Conservation (phyloP, 2,329 filamentous ascomycete species). For the Claviceps sp. region DNA sequence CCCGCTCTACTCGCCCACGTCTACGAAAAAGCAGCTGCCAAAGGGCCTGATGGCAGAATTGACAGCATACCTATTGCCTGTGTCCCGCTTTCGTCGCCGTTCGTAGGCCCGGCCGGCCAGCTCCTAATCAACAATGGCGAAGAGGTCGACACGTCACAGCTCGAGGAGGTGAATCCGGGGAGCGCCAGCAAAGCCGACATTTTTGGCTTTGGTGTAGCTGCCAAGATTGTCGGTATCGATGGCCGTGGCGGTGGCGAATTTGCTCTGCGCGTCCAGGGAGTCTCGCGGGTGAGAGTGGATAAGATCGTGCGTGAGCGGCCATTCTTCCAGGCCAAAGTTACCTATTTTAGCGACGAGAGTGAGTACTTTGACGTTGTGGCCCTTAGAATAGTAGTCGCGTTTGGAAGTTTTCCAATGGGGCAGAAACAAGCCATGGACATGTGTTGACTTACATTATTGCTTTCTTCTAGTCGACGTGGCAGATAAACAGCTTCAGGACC, state of each 20-base stretch:
- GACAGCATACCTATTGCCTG: constrained; percentile 70
- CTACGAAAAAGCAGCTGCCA: constrained; percentile 61
- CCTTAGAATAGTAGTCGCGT: not conserved
- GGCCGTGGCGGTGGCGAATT: constrained; percentile 64
- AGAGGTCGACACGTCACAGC: constrained; percentile 28
- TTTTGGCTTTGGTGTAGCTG: constrained; percentile 70
- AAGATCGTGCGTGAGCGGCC: constrained; percentile 55
- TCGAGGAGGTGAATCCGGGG: constrained; percentile 40
- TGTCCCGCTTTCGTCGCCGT: constrained; percentile 67
- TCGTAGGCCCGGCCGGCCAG: constrained; percentile 62
- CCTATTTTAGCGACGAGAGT: constrained; percentile 57
- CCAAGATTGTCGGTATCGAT: constrained; percentile 66
- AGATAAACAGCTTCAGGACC: constrained; percentile 51
- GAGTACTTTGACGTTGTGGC: constrained; percentile 13
- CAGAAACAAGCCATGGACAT: not conserved
- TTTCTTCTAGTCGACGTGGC: constrained; percentile 14
- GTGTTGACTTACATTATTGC: not conserved
- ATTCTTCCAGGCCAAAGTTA: constrained; percentile 74
- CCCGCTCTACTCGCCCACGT: constrained; percentile 75
- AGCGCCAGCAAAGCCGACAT: constrained; percentile 57
- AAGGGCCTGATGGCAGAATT: constrained; percentile 49
- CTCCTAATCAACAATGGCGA: constrained; percentile 56
- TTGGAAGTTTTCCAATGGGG: not conserved
- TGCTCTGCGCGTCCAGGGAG: constrained; percentile 73
- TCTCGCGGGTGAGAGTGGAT: constrained; percentile 62